Evolutionary conservation across 768 basidiomycete species (phyloP).

Genomic region (Boletus coccyginus): DNA sequence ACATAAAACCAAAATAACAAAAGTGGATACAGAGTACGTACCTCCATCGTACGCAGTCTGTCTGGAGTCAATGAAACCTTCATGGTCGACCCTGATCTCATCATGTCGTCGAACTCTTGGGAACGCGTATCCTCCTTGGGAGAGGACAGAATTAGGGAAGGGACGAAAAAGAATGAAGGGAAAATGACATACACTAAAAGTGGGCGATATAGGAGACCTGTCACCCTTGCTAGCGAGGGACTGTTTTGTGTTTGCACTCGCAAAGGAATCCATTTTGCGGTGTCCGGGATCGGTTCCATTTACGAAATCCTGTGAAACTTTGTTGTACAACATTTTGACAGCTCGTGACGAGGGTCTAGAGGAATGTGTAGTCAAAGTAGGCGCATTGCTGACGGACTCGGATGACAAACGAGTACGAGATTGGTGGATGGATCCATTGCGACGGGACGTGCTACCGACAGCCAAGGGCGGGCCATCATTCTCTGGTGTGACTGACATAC

Average conservation of each 20-base stretch:
- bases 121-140: slow-evolving; percentile 53
- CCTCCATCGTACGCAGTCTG: slow-evolving; percentile 90
- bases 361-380: slow-evolving; percentile 19
- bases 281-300: slow-evolving; percentile 48
- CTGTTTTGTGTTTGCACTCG: slow-evolving; percentile 49
- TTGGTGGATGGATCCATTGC: slow-evolving; percentile 24
- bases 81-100: slow-evolving; percentile 88
- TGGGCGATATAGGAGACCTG: slow-evolving; percentile 35
- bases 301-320: slow-evolving; percentile 39
- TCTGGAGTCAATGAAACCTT: slow-evolving; percentile 96
- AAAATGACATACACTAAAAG: slow-evolving; percentile 30
- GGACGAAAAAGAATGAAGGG: neutral
- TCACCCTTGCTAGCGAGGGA: slow-evolving; percentile 31
- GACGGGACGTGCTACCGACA: slow-evolving; percentile 22
- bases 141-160: slow-evolving; percentile 2
- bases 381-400: slow-evolving; percentile 34
- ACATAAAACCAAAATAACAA: slow-evolving; percentile 14
- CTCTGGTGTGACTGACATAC: slow-evolving; percentile 68
- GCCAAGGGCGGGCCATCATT: slow-evolving; percentile 45
- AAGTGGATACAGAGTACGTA: slow-evolving; percentile 39
- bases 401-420: slow-evolving; percentile 35
- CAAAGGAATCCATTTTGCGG: slow-evolving; percentile 52
- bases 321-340: slow-evolving; percentile 54
- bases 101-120: slow-evolving; percentile 90
- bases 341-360: slow-evolving; percentile 57